Base-by-base conservation (phyloP, 257 asterid species). In the Solanum pennellii region DNA sequence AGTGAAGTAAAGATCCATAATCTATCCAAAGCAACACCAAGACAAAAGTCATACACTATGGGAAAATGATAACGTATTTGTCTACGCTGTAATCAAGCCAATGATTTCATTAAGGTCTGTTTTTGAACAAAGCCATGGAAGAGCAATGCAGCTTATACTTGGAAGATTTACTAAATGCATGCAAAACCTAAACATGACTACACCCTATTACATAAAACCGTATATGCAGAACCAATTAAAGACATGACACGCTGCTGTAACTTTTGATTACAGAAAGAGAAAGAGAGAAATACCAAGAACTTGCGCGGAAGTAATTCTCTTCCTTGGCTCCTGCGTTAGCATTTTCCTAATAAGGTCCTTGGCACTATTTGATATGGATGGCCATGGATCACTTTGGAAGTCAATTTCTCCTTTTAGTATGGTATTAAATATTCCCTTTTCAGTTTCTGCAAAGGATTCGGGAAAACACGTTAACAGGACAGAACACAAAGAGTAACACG, bases 401-500 rank as follows among this genome's bases (percentile, higher is more conserved):
- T 96, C 98, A 83, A 96, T 91, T 85, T 94, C 96, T 91, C 96
- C 99, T 91, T 93, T 88, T 90, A 94, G 90, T 90, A 96, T 92
- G 80, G 98, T 95, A 91, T 95, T 98, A 86, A 96, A 96, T 89
- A 96, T 96, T 79, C 98, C 99, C 92, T 95, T 96, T 83, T 96
- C 99, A 87, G 96, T 96, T 93, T 96, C 99, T 96, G 94, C 88
- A 87, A 76, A 90, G 47, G 60, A 87, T 45, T 62, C 23, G 16
- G 45, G 6, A 88, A 75, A 35, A 29, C 0, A 12, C 12, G 5
- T 80, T 47, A 80, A 80, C 25, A n/a, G 21, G 31, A 12, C 29
- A 73, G 41, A 86, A 15, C 35, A 86, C 8, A 27, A 14, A 10
- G 39, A 86, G 12, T 47, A 77, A 86, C 33, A 45, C n/a, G 2